phyloP scores from a whole-genome alignment of 164 flowering plant genomes.

The Piper betle region DNA sequence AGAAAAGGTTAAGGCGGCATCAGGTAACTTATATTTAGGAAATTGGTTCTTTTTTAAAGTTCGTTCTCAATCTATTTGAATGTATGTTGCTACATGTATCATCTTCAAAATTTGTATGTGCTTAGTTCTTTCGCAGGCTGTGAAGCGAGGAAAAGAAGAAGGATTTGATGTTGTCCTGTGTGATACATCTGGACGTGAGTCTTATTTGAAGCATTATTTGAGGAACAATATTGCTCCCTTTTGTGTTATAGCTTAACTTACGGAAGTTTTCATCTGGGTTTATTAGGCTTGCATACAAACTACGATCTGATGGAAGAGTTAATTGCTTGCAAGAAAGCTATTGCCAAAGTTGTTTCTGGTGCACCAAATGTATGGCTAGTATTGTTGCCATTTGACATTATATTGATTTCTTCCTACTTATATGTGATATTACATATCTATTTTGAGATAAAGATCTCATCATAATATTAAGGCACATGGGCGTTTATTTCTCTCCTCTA shows the following conservation, averaged over 20 bases:
- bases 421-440: background rate
- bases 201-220: background rate
- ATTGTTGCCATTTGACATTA: background rate
- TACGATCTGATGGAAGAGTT: conserved; percentile 93
- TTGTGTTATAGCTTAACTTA: background rate
- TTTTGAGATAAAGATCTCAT: background rate
- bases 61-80: background rate
- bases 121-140: conserved; percentile 95
- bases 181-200: conserved; percentile 98
- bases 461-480: too few relatives aligned
- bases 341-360: conserved; percentile 62
- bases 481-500: too few relatives aligned
- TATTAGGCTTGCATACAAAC: conserved; percentile 85
- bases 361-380: conserved; percentile 74
- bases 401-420: background rate
- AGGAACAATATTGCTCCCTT: background rate
- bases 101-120: conserved; percentile 34
- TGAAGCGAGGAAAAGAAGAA: conserved; percentile 69
- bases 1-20: conserved; percentile 76
- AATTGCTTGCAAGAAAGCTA: conserved; percentile 78
- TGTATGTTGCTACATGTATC: background rate
- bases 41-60: background rate
- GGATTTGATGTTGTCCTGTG: conserved; percentile 82
- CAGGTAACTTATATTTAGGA: conserved; percentile 34
- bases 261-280: conserved; percentile 1